phyloP scores from a whole-genome alignment of 345 rosid genomes.

The Eucalyptus decipiens region DNA sequence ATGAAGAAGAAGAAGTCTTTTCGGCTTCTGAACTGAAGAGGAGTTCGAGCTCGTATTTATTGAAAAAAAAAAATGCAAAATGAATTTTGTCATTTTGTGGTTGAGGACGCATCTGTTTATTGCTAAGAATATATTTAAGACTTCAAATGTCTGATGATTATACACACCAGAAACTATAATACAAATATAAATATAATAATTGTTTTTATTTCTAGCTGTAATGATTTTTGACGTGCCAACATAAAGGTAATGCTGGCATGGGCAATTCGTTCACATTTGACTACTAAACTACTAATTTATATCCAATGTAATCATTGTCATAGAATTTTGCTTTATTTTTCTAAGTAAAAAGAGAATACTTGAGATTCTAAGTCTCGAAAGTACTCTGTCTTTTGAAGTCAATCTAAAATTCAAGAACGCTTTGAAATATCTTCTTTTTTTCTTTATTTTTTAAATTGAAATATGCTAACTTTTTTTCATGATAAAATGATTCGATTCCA shows the following conservation, averaged over 20 bases:
- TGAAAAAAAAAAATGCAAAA: background rate
- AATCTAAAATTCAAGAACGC: background rate
- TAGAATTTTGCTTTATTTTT: background rate
- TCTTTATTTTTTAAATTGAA: background rate
- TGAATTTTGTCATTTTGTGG: background rate
- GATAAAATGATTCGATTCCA: background rate
- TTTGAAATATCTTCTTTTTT: background rate
- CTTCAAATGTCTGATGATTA: background rate
- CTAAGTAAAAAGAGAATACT: background rate
- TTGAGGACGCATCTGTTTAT: background rate
- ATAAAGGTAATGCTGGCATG: background rate
- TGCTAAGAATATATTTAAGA: background rate
- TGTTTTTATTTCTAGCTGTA: background rate
- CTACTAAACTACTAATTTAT: background rate
- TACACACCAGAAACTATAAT: background rate
- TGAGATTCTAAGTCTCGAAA: background rate
- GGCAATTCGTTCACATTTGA: background rate
- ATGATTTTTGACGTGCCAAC: background rate
- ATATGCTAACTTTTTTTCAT: background rate
- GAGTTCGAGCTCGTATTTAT: background rate
- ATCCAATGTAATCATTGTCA: background rate
- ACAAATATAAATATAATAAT: background rate
- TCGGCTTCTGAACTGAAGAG: background rate
- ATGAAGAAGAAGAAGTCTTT: background rate
- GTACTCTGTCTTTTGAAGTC: background rate